Evolutionary conservation across 768 basidiomycete genomes (phyloP).

Genomic region (Rhodocollybia butyracea): DNA sequence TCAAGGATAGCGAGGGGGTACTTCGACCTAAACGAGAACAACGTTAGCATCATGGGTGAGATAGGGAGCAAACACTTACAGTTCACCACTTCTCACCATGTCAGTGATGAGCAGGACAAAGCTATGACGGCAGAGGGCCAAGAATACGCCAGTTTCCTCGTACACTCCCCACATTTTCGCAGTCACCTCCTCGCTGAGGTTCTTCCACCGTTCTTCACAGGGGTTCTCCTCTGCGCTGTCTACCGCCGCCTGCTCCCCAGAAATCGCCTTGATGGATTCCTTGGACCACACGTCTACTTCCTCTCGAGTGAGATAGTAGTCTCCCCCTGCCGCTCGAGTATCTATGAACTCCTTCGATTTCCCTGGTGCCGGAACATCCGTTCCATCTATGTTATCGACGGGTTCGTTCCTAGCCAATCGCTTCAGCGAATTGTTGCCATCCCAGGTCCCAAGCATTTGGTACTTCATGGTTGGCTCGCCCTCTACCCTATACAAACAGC

Average conservation of each 20-base stretch:
- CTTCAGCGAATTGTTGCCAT: slow-evolving; percentile 15
- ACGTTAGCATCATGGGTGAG: neutral
- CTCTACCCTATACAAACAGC: slow-evolving; percentile 11
- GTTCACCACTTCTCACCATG: slow-evolving; percentile 27
- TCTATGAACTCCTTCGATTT: slow-evolving; percentile 13
- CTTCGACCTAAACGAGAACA: neutral
- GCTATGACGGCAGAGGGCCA: slow-evolving; percentile 21
- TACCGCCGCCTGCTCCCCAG: neutral
- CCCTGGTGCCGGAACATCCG: neutral
- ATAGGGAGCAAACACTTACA: slow-evolving; percentile 14
- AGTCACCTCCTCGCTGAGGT: slow-evolving; percentile 9
- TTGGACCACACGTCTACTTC: slow-evolving; percentile 20
- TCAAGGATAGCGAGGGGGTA: slow-evolving; percentile 7
- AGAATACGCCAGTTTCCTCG: slow-evolving; percentile 20
- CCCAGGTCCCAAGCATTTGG: slow-evolving; percentile 8
- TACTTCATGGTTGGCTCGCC: slow-evolving; percentile 9
- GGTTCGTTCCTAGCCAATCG: slow-evolving; percentile 3
- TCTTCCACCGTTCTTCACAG: slow-evolving; percentile 18
- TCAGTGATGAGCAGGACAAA: slow-evolving; percentile 17
- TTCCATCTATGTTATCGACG: neutral
- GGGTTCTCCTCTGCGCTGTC: slow-evolving; percentile 7
- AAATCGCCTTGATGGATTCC: neutral
- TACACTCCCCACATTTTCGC: slow-evolving; percentile 19
- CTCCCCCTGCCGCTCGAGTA: slow-evolving; percentile 6
- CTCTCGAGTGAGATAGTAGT: slow-evolving; percentile 19